phyloP scores from a whole-genome alignment of 2,329 filamentous ascomycete species.

The Trichoderma brevicompactum region DNA sequence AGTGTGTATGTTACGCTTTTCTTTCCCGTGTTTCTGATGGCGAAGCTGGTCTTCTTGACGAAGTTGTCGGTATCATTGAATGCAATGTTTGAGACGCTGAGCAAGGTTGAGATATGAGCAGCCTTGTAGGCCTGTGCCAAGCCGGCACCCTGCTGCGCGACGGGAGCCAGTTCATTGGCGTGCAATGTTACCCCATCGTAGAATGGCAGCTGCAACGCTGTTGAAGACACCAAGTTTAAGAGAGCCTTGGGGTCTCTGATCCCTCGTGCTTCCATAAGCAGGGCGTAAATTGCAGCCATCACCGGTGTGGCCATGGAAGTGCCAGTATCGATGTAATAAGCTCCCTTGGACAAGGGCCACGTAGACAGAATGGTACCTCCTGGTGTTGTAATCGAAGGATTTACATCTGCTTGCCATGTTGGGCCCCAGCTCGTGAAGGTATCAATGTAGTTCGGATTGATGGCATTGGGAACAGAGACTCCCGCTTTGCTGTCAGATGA shows the following conservation, averaged over 20 bases:
- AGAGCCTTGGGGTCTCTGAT: slow-evolving; percentile 54
- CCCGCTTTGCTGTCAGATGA: neutral
- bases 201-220: slow-evolving; percentile 54
- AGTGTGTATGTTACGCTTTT: slow-evolving; percentile 57
- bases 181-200: slow-evolving; percentile 48
- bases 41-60: slow-evolving; percentile 53
- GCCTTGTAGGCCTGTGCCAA: slow-evolving; percentile 64
- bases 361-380: slow-evolving; percentile 64
- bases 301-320: slow-evolving; percentile 66
- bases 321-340: slow-evolving; percentile 58
- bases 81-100: slow-evolving; percentile 60
- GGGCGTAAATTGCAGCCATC: slow-evolving; percentile 57
- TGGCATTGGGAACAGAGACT: slow-evolving; percentile 42
- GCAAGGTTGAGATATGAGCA: slow-evolving; percentile 56
- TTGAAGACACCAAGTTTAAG: slow-evolving; percentile 55
- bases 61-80: slow-evolving; percentile 69
- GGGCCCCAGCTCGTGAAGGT: slow-evolving; percentile 64
- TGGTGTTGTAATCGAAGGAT: slow-evolving; percentile 58
- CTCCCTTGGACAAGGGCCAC: slow-evolving; percentile 51
- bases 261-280: slow-evolving; percentile 58
- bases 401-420: slow-evolving; percentile 60
- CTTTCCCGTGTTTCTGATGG: slow-evolving; percentile 58
- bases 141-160: slow-evolving; percentile 64
- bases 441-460: slow-evolving; percentile 56
- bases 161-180: slow-evolving; percentile 52